Base-by-base conservation (phyloP, 371 early-diverging fungal genomes). In the Mucor velutinosus region DNA sequence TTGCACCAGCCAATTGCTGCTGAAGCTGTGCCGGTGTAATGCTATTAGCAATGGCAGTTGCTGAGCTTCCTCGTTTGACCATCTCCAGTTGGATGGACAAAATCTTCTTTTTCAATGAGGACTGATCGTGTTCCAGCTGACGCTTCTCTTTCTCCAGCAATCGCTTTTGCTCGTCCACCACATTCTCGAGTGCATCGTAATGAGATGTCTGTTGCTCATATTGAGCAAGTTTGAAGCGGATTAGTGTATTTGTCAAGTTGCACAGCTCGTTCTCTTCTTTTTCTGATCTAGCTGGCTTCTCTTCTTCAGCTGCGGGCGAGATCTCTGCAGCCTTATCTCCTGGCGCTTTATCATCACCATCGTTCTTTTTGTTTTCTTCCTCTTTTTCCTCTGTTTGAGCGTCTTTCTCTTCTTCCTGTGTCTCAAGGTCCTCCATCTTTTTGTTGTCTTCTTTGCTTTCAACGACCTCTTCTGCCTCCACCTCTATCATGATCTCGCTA, bases 91-190 rank as follows among this genome's bases (percentile, higher is more conserved):
- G 82, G 53, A 86, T 77, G 4, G 74, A 60, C 41, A 73, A 61
- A 41, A 86, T 69, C 39, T 78, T 81, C 68, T 85, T 80, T 62
- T 86, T 83, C 45, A 91, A 73, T 7, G 60, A 65, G 56, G 91
- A 74, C 33, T 93, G 89, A 25, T 97, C 97, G 61, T 82, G 79
- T 73, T 96, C 97, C 21, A 97, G 67, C 47, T 94, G 94, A 58
- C 83, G 83, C 63, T 89, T 86, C 75, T 97, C 97, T 35, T 76
- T 75, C 51, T 82, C 79, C 8, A 77, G 69, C 21, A 90, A 67
- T 7, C 79, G 80, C 72, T 97, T 97, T 76, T 74, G 64, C 51
- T 77, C 71, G 39, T 80, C 80, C 6, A 78, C 74, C 15, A 91
- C 71, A 8, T 77, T 81, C 73, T 97, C 97, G 72, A 97, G 69